Evolutionary conservation across 805 yeast species (phyloP).

Genomic region (Starmerella geochares): DNA sequence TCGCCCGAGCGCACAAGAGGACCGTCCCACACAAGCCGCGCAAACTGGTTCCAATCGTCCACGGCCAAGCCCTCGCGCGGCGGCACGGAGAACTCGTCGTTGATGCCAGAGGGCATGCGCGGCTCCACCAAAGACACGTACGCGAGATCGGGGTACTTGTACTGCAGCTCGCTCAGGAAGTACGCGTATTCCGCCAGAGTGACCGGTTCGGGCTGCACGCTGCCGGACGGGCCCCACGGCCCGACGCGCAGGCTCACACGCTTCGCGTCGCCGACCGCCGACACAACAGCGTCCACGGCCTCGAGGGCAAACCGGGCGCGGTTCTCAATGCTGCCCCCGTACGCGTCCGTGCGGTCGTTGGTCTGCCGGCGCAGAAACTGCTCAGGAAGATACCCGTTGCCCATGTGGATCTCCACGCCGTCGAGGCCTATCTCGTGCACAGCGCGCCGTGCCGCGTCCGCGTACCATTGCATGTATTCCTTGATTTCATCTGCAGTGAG

Average conservation of each 20-base stretch:
- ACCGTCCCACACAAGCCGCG: constrained; percentile 24
- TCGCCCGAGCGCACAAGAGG: constrained; percentile 22
- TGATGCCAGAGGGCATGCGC: constrained; percentile 28
- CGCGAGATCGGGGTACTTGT: constrained; percentile 32
- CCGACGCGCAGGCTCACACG: constrained; percentile 33
- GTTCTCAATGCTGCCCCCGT: constrained; percentile 54
- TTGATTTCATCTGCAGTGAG: constrained; percentile 14
- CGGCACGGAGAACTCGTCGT: constrained; percentile 7
- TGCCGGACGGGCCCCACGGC: constrained; percentile 33
- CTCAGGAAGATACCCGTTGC: constrained; percentile 49
- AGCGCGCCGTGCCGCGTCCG: constrained; percentile 37
- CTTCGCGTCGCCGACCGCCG: constrained; percentile 41
- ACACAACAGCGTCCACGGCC: constrained; percentile 42
- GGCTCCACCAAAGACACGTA: constrained; percentile 41
- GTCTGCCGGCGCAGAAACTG: constrained; percentile 39
- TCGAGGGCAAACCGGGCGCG: constrained; percentile 44
- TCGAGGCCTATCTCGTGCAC: constrained; percentile 48
- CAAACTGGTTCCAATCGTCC: constrained; percentile 22
- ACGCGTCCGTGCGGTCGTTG: constrained; percentile 49
- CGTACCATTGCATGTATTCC: constrained; percentile 21
- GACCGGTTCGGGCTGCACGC: constrained; percentile 29
- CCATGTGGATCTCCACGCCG: constrained; percentile 56
- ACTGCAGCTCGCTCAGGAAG: constrained; percentile 34
- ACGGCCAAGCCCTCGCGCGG: constrained; percentile 12
- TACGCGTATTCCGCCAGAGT: constrained; percentile 37